A percentile compares a stretch with the other conserved stretches of the same genome.
Conservation (phyloP, 768 basidiomycete species). For the Boletus rubropictus region DNA sequence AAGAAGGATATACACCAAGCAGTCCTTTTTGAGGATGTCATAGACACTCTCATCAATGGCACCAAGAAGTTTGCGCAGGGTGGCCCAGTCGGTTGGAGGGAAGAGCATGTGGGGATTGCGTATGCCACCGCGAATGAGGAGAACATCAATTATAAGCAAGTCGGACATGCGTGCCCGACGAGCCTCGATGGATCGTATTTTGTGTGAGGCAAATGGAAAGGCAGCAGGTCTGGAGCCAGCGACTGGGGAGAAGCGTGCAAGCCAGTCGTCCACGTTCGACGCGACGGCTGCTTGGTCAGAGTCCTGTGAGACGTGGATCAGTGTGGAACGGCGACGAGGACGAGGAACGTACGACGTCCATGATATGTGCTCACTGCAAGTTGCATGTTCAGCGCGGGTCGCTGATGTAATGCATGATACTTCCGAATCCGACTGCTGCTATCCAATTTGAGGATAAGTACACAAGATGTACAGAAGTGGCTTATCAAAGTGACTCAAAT, state of each 20-base stretch:
- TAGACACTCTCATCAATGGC: slow-evolving; percentile 59
- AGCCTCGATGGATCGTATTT: slow-evolving; percentile 52
- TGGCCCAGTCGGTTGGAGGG: slow-evolving; percentile 54
- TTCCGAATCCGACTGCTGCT: background rate
- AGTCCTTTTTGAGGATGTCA: slow-evolving; percentile 75
- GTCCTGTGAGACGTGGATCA: slow-evolving; percentile 14
- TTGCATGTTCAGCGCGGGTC: slow-evolving; percentile 4
- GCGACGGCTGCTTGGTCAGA: background rate
- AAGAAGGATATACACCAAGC: slow-evolving; percentile 72
- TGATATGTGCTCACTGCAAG: slow-evolving; percentile 10
- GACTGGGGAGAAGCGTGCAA: slow-evolving; percentile 43
- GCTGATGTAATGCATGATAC: slow-evolving; percentile 6
- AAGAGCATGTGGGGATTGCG: slow-evolving; percentile 55
- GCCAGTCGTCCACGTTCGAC: slow-evolving; percentile 23
- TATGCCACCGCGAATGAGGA: slow-evolving; percentile 61
- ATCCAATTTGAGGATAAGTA: too few relatives aligned
- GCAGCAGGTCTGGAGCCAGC: slow-evolving; percentile 22
- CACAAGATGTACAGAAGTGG: too few relatives aligned
- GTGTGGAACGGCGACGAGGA: background rate
- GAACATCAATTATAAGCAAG: slow-evolving; percentile 66
- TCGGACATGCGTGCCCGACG: slow-evolving; percentile 59
- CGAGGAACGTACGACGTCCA: slow-evolving; percentile 26
- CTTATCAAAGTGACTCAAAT: too few relatives aligned
- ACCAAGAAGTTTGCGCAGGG: slow-evolving; percentile 52
- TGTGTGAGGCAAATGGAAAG: slow-evolving; percentile 57